Conservation (phyloP, 2,329 filamentous ascomycete genomes). For the Juglanconis juglandina region DNA sequence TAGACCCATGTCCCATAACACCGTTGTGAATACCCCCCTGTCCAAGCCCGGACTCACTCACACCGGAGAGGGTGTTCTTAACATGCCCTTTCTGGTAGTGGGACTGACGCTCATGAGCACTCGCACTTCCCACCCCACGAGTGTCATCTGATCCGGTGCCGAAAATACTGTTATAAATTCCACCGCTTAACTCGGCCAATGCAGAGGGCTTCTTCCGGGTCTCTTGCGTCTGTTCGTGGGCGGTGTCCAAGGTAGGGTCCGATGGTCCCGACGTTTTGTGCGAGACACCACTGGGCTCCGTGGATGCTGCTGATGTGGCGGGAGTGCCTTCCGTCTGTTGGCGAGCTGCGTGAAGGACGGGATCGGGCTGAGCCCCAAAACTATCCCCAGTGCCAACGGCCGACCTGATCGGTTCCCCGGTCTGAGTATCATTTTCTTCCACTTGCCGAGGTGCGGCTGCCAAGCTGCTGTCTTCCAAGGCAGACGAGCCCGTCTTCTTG, state of each 20-base stretch:
- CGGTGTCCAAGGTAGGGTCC: background rate
- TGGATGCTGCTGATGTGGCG: background rate
- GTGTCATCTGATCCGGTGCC: background rate
- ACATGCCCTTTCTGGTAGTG: background rate
- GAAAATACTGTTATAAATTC: background rate
- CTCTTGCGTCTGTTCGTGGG: background rate
- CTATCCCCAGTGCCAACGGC: background rate
- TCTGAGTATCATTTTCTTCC: background rate
- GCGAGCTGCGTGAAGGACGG: background rate
- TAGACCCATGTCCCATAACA: background rate
- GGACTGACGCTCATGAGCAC: background rate
- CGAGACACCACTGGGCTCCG: background rate
- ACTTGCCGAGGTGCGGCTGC: background rate
- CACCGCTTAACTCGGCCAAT: background rate
- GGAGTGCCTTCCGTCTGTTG: background rate
- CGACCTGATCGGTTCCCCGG: background rate
- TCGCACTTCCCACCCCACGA: background rate
- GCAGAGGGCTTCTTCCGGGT: background rate
- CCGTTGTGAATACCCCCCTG: constrained; percentile 3
- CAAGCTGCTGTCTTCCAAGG: no score
- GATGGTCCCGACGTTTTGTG: background rate
- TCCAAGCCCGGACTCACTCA: background rate
- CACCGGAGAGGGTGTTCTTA: background rate
- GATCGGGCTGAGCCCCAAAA: background rate
- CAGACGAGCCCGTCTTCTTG: no score